phyloP scores from a whole-genome alignment of 805 yeast genomes.

The Yamadazyma akitaensis region DNA sequence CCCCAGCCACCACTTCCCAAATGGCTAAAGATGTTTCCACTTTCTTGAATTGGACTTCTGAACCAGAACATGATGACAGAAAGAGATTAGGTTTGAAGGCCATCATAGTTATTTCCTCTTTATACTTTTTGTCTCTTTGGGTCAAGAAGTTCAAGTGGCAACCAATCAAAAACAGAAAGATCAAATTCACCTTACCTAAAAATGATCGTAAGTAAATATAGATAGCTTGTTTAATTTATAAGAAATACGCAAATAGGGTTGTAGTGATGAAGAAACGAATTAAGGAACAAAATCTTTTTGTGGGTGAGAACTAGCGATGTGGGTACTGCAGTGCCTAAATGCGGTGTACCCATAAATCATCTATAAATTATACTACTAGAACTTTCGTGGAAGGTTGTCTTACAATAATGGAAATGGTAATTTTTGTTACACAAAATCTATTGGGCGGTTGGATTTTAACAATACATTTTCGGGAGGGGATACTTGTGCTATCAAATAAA shows the following conservation, averaged over 20 bases:
- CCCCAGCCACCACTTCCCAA: slow-evolving; percentile 97
- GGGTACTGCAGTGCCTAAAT: no score
- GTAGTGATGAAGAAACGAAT: not conserved
- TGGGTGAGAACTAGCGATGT: not conserved
- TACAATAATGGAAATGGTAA: no score
- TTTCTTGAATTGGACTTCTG: slow-evolving; percentile 97
- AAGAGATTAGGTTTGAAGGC: slow-evolving; percentile 96
- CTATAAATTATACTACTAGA: not conserved
- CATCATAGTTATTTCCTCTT: slow-evolving; percentile 67
- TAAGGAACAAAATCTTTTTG: no score
- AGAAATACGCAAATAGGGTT: not conserved
- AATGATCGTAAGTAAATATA: slow-evolving; percentile 26
- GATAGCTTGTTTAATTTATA: slow-evolving; percentile 9
- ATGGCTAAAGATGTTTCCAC: slow-evolving; percentile 98
- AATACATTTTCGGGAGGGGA: not conserved
- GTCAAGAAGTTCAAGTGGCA: slow-evolving; percentile 99
- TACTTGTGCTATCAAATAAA: no score
- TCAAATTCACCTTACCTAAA: slow-evolving; percentile 89
- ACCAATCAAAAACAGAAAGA: slow-evolving; percentile 91
- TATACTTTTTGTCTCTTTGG: slow-evolving; percentile 82
- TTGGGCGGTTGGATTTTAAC: not conserved
- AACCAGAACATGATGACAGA: slow-evolving; percentile 98
- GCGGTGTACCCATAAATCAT: no score
- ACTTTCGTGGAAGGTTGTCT: not conserved
- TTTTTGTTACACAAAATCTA: not conserved